A percentile compares a stretch with the other conserved stretches of the same genome.
These are phyloP conservation scores for Trametes meyenii DNA, from an alignment of 768 basidiomycete genomes.

Conservation along the genomic window DNA sequence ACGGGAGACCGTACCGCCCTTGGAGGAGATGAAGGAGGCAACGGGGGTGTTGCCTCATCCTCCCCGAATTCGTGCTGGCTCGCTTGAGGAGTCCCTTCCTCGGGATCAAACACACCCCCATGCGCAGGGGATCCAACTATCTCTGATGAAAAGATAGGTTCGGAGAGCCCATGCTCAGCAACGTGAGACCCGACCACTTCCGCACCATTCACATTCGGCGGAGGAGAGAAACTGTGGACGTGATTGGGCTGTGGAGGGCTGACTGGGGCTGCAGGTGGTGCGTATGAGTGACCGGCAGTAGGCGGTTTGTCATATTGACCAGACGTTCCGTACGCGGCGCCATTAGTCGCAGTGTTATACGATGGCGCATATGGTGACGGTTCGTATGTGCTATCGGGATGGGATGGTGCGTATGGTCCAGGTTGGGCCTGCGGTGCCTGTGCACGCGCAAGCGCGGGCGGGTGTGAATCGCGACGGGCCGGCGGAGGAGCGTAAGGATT, in stretches of 20 bases:
- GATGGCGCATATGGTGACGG: neutral
- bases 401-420: neutral
- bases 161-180: neutral
- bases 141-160: neutral
- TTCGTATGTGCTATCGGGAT: conserved; percentile 1
- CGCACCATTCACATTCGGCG: neutral
- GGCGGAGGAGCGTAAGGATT: conserved; percentile 3
- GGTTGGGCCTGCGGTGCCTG: neutral
- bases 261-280: neutral
- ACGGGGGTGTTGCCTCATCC: neutral
- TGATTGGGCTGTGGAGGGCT: neutral
- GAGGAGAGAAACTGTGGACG: neutral
- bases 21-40: conserved; percentile 11
- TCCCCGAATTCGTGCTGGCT: neutral
- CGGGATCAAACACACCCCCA: neutral
- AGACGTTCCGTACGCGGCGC: neutral
- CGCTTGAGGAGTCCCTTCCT: conserved; percentile 7
- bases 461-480: conserved; percentile 8
- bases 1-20: conserved; percentile 21
- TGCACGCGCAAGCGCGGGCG: neutral
- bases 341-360: neutral
- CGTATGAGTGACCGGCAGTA: neutral
- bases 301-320: neutral
- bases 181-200: neutral
- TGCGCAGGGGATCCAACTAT: neutral